Percentiles rank a stretch among this genome's conserved stretches.
phyloP scores from a whole-genome alignment of 495 filamentous ascomycete species.

The Hypoxylon lenormandii region DNA sequence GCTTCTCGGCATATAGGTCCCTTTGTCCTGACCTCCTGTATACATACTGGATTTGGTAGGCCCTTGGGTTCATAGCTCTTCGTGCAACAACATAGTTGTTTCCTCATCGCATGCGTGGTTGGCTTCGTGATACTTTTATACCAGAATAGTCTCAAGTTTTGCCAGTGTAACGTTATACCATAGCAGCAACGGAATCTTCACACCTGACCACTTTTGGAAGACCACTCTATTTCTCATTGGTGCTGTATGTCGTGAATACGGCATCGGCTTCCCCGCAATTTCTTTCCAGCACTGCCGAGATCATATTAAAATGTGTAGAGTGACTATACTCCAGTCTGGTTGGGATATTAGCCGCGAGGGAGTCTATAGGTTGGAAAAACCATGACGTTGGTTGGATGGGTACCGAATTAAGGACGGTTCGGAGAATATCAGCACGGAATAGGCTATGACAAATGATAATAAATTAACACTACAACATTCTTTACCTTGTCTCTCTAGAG shows the following conservation, averaged over 20 bases:
- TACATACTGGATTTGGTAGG: no score
- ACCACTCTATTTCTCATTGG: neutral
- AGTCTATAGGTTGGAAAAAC: slow-evolving; percentile 40
- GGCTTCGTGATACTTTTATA: no score
- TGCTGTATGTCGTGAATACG: neutral
- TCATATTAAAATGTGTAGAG: slow-evolving; percentile 17
- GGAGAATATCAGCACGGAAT: slow-evolving; percentile 18
- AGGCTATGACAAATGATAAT: slow-evolving; percentile 21
- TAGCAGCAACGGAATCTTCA: no score
- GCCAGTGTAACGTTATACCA: no score
- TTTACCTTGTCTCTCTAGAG: neutral
- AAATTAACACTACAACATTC: slow-evolving; percentile 31
- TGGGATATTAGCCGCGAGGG: slow-evolving; percentile 37
- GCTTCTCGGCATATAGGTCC: no score
- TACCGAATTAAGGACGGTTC: slow-evolving; percentile 2
- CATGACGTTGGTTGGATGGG: slow-evolving; percentile 6
- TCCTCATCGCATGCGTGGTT: no score
- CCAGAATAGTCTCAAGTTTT: no score
- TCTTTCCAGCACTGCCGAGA: slow-evolving; percentile 37
- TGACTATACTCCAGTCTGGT: slow-evolving; percentile 9
- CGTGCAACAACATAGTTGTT: no score
- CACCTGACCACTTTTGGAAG: no score
- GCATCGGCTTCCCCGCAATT: slow-evolving; percentile 32
- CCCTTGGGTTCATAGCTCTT: no score
- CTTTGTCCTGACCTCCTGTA: no score